Conservation (phyloP, 495 filamentous ascomycete genomes). For the Hypoxylon intermedium region DNA sequence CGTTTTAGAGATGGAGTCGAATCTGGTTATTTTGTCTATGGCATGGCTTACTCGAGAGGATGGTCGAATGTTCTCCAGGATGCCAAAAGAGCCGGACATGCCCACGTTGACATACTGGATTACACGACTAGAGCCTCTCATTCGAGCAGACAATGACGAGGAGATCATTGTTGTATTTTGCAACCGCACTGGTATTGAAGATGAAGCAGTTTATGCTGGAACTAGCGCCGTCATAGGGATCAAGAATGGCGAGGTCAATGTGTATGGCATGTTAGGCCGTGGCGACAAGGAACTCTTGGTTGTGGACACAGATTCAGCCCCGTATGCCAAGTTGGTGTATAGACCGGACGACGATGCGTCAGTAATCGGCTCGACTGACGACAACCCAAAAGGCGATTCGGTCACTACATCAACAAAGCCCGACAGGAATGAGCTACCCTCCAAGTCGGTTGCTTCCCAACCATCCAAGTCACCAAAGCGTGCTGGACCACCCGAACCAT, state of each 20-base stretch:
- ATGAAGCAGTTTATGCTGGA: slow-evolving; percentile 77
- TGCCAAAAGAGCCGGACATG: slow-evolving; percentile 68
- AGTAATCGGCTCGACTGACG: no score
- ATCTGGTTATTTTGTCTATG: slow-evolving; percentile 83
- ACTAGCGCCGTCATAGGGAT: slow-evolving; percentile 84
- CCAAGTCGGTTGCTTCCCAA: no score
- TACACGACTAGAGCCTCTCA: slow-evolving; percentile 75
- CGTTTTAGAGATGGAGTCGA: slow-evolving; percentile 66
- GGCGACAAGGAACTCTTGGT: slow-evolving; percentile 69
- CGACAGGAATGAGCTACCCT: no score
- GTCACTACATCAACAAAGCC: no score
- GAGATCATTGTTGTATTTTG: slow-evolving; percentile 82
- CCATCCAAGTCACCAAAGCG: no score
- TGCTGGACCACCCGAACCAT: no score
- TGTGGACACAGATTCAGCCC: slow-evolving; percentile 59
- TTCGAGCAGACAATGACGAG: slow-evolving; percentile 60
- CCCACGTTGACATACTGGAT: slow-evolving; percentile 91
- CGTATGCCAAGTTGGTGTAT: slow-evolving; percentile 39
- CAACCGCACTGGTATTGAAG: slow-evolving; percentile 79
- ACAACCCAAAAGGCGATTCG: no score
- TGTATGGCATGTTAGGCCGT: slow-evolving; percentile 72
- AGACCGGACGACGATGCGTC: slow-evolving; percentile 19
- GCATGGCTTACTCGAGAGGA: slow-evolving; percentile 78
- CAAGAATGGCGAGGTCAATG: slow-evolving; percentile 66
- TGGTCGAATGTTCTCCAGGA: slow-evolving; percentile 52